Evolutionary conservation across 2,329 filamentous ascomycete genomes (phyloP).

Genomic region (Plectosphaerella cucumerina): DNA sequence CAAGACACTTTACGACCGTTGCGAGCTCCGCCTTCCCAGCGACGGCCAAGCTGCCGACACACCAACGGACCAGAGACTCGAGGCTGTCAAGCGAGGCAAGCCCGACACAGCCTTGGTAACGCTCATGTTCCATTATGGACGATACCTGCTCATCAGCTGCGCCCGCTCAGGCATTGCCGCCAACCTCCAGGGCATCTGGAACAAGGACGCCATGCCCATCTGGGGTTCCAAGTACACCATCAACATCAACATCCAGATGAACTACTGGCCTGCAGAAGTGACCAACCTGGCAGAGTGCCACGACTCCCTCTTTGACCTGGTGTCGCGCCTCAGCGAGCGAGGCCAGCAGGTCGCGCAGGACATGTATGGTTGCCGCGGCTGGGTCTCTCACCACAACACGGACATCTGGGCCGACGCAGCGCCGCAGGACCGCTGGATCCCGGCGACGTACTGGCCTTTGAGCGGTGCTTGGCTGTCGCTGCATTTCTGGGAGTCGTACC

Average conservation of each 20-base stretch:
- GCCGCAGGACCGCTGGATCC: constrained; percentile 23
- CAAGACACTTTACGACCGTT: not conserved
- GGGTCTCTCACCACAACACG: constrained; percentile 32
- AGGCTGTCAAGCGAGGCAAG: not conserved
- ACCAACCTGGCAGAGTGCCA: constrained; percentile 31
- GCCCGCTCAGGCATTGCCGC: constrained; percentile 21
- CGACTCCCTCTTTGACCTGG: constrained; percentile 31
- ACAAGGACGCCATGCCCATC: constrained; percentile 6
- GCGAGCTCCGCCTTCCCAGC: not conserved
- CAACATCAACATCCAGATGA: constrained; percentile 37
- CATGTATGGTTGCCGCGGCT: constrained; percentile 34
- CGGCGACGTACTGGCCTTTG: constrained; percentile 29
- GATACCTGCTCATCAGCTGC: constrained; percentile 23
- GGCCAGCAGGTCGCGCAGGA: constrained; percentile 26
- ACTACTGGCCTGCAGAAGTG: constrained; percentile 32
- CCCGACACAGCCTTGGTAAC: constrained; percentile 10
- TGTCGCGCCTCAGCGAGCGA: constrained; percentile 23
- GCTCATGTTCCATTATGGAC: constrained; percentile 25
- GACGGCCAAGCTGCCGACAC: not conserved
- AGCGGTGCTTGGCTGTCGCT: constrained; percentile 32
- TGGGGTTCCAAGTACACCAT: constrained; percentile 34
- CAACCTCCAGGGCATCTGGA: constrained; percentile 32
- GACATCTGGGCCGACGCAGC: constrained; percentile 34
- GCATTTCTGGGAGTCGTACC: constrained; percentile 33
- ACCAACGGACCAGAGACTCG: not conserved